These are phyloP conservation scores for Cyclocybe cylindracea DNA, from an alignment of 768 basidiomycete species.

Conservation along the genomic window DNA sequence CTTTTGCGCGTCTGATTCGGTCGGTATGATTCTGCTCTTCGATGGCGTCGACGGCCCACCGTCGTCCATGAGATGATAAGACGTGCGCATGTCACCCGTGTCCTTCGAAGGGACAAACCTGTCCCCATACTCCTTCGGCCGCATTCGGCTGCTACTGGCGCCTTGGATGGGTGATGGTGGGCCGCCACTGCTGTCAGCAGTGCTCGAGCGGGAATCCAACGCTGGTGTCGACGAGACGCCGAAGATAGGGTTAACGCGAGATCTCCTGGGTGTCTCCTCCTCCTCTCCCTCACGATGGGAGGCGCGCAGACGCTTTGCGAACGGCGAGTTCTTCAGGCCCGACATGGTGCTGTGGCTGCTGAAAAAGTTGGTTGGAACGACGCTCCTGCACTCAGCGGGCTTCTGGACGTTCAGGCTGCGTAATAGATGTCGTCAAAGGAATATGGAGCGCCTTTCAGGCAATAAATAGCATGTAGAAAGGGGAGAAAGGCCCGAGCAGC, in stretches of 20 bases:
- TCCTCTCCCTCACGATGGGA: slow-evolving; percentile 65
- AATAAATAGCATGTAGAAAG: slow-evolving; percentile 1
- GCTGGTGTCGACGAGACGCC: slow-evolving; percentile 48
- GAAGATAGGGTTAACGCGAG: slow-evolving; percentile 46
- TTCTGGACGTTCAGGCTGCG: too few species aligned
- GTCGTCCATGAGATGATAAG: slow-evolving; percentile 66
- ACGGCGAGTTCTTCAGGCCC: slow-evolving; percentile 81
- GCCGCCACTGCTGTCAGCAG: slow-evolving; percentile 54
- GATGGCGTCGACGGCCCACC: slow-evolving; percentile 57
- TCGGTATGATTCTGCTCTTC: slow-evolving; percentile 63
- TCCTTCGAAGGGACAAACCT: slow-evolving; percentile 74
- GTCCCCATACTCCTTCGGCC: slow-evolving; percentile 53
- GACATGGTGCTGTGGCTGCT: slow-evolving; percentile 45
- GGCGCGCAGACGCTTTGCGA: slow-evolving; percentile 80
- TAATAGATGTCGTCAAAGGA: too few species aligned
- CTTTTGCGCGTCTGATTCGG: slow-evolving; percentile 76
- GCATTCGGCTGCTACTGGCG: slow-evolving; percentile 6
- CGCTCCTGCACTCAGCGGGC: too few species aligned
- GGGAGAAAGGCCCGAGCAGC: not conserved
- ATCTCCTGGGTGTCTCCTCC: slow-evolving; percentile 22
- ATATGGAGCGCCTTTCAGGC: not conserved
- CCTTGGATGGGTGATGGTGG: slow-evolving; percentile 19
- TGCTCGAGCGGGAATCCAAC: slow-evolving; percentile 57
- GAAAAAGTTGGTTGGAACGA: too few species aligned
- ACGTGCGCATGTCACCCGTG: slow-evolving; percentile 61